Conservation (phyloP, 306 rosid genomes). For the Arachis hypogaea region DNA sequence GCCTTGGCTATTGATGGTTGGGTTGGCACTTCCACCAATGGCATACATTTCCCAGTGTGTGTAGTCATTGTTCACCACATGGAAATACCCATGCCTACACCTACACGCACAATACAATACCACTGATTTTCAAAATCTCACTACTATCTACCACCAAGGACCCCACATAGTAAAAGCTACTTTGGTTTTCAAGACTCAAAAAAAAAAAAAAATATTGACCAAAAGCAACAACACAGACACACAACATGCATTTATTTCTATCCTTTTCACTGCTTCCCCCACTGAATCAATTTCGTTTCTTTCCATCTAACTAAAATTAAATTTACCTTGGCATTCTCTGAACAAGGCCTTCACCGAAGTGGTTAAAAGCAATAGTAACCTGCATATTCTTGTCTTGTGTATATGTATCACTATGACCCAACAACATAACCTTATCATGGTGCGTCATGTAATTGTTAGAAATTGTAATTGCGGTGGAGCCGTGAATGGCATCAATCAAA, state of each 20-base stretch:
- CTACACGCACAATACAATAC: conserved; percentile 45
- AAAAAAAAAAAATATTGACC: not conserved
- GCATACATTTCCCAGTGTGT: conserved; percentile 99
- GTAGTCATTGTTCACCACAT: conserved; percentile 99
- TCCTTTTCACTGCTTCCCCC: not conserved
- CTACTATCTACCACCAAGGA: not conserved
- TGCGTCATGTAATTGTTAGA: conserved; percentile 98
- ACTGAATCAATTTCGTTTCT: not conserved
- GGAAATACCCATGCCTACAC: conserved; percentile 96
- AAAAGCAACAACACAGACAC: not conserved
- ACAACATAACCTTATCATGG: conserved; percentile 91
- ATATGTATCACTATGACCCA: conserved; percentile 87
- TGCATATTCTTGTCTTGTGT: conserved; percentile 94
- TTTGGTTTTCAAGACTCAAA: not conserved
- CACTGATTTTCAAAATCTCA: conserved; percentile 24
- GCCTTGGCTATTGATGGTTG: conserved; percentile 97
- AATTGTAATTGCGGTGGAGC: conserved; percentile 80
- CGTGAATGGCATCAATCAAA: conserved; percentile 83
- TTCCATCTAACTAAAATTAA: not conserved
- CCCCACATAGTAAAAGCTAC: conserved; percentile 32
- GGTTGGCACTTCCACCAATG: conserved; percentile 93
- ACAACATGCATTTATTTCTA: conserved; percentile 14
- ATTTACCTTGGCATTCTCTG: conserved; percentile 97
- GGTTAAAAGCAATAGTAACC: conserved; percentile 91
- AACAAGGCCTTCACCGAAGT: conserved; percentile 96